Conservation (phyloP, 2,329 filamentous ascomycete genomes). For the Aspergillus fischeri region DNA sequence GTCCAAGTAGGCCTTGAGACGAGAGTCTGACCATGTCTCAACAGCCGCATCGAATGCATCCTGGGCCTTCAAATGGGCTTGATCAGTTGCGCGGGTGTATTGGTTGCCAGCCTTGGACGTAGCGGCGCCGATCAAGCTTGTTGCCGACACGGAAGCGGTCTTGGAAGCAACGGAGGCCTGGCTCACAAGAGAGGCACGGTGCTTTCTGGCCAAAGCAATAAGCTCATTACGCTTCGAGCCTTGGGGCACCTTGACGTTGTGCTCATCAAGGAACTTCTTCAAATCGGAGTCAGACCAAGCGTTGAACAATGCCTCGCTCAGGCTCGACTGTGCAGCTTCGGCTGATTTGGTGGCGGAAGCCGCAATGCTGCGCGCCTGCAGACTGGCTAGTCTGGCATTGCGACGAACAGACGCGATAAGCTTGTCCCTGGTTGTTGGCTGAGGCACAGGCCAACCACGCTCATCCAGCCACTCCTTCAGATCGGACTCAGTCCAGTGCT, state of each 20-base stretch:
- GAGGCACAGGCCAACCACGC: conserved; percentile 78
- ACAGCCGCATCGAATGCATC: conserved; percentile 64
- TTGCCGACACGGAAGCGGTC: conserved; percentile 43
- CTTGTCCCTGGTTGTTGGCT: conserved; percentile 79
- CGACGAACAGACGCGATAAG: conserved; percentile 85
- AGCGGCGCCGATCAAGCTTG: conserved; percentile 60
- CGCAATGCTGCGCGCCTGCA: conserved; percentile 61
- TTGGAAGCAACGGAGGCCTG: conserved; percentile 52
- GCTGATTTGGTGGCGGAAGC: conserved; percentile 61
- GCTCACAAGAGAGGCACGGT: conserved; percentile 60
- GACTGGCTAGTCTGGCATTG: conserved; percentile 75
- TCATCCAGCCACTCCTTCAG: conserved; percentile 91
- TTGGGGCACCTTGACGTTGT: conserved; percentile 83
- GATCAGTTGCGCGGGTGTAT: conserved; percentile 71
- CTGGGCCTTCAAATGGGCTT: conserved; percentile 57
- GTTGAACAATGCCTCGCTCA: conserved; percentile 81
- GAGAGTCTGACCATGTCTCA: conserved; percentile 67
- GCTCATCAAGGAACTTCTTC: conserved; percentile 91
- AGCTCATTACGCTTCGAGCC: conserved; percentile 88
- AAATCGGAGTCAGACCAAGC: conserved; percentile 86
- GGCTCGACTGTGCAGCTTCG: conserved; percentile 64
- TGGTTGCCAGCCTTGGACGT: conserved; percentile 72
- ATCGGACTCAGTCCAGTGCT: conserved; percentile 86
- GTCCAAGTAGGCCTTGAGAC: conserved; percentile 74
- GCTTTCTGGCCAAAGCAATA: conserved; percentile 81